Base-by-base conservation (phyloP, 148 eudicot genomes). In the Salicornia ramosissima region DNA sequence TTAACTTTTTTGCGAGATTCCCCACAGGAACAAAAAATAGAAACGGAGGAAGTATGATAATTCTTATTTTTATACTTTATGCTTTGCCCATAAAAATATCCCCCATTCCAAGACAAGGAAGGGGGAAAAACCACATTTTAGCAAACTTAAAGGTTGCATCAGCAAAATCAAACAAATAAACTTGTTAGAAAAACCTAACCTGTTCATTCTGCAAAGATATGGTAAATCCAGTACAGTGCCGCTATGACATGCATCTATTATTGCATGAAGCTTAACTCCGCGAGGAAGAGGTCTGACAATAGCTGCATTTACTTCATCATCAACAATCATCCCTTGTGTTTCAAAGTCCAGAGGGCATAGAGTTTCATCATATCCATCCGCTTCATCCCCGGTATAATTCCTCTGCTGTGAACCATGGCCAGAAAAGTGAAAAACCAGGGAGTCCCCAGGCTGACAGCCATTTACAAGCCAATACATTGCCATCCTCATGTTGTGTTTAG, bases 191-290 rank as follows among this genome's bases (percentile, higher is more conserved):
- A 7, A 63, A n/a, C 33, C 77, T 25, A 59, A 94, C 99, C 99
- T 87, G 87, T 72, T 76, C 99, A 87, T 89, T 80, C 97, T 82
- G 85, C 96, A 94, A 63, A 90, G 90, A 66, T 76, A 91, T 57
- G 97, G 92, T 68, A 94, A 81, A 71, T 94, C 99, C 49, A 94
- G 87, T 30, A 86, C 87, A 36, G 99, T 94, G 56, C 97, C 99
- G 75, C 99, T 94, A 65, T 94, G 99, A 76, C 99, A 94, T 64
- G 99, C 87, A 85, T 94, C 99, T 67, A 94, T 81, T 25, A 94
- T 87, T 21, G 99, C 97, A 80, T 94, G 99, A 72, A 94, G 99
- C 80, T 79, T 94, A 69, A 79, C 99, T 26, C 99, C 99, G 34
- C 68, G 66, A 45, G 96, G 96, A 69, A 94, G 87, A 75, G 99